phyloP scores from a whole-genome alignment of 164 flowering plant genomes.

The Berberis vulgaris region DNA sequence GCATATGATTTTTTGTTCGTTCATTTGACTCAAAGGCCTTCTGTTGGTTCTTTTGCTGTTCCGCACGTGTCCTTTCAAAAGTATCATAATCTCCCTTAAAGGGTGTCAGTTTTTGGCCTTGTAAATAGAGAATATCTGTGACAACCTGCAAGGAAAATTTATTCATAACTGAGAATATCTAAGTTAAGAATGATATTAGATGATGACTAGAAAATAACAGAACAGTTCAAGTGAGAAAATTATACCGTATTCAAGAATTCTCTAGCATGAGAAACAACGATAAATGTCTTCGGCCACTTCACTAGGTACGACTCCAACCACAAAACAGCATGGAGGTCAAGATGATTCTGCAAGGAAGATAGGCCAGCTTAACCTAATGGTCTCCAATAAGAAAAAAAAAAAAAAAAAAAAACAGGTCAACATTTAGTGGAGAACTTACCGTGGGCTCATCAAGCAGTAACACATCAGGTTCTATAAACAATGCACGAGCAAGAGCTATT shows the following conservation, averaged over 20 bases:
- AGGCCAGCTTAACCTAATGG: no score
- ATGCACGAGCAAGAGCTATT: slow-evolving; percentile 97
- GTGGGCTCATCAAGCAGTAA: slow-evolving; percentile 98
- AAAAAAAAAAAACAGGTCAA: neutral
- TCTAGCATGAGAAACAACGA: slow-evolving; percentile 98
- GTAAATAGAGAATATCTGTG: slow-evolving; percentile 93
- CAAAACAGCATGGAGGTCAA: slow-evolving; percentile 96
- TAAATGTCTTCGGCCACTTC: slow-evolving; percentile 96
- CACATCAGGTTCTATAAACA: slow-evolving; percentile 92
- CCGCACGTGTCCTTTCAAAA: slow-evolving; percentile 89
- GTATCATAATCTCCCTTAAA: slow-evolving; percentile 92
- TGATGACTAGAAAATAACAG: neutral
- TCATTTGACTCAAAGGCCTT: slow-evolving; percentile 93
- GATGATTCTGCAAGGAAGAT: slow-evolving; percentile 71
- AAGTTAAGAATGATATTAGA: neutral
- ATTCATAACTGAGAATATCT: neutral
- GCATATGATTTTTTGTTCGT: slow-evolving; percentile 82
- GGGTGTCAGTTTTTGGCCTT: slow-evolving; percentile 59
- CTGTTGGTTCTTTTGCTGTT: slow-evolving; percentile 72
- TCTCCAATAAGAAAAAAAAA: neutral
- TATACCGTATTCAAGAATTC: slow-evolving; percentile 92
- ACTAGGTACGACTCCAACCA: slow-evolving; percentile 89
- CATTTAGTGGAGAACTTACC: slow-evolving; percentile 22
- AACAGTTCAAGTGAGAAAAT: neutral
- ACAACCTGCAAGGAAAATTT: slow-evolving; percentile 57